Conservation (phyloP, 148 eudicot genomes). For the Cornus kousa region DNA sequence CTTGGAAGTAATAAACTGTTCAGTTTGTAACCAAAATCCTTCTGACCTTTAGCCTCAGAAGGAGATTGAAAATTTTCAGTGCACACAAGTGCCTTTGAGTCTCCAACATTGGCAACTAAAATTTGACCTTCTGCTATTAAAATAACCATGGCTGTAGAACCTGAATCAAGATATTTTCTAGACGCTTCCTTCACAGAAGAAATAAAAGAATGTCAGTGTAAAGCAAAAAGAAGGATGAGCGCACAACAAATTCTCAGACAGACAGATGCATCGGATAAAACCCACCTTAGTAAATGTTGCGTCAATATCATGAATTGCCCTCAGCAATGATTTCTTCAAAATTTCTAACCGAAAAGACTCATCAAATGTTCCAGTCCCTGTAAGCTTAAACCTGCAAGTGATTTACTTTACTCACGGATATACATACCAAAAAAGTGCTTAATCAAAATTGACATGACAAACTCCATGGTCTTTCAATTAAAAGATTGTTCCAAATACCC, state of each 20-base stretch:
- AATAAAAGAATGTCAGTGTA: slow-evolving; percentile 24
- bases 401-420: slow-evolving; percentile 1
- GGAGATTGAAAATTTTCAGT: slow-evolving; percentile 76
- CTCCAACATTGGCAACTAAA: slow-evolving; percentile 92
- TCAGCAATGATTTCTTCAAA: slow-evolving; percentile 80
- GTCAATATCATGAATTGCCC: slow-evolving; percentile 85
- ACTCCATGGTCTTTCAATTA: slow-evolving; percentile 1
- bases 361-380: slow-evolving; percentile 41
- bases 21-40: slow-evolving; percentile 21
- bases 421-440: slow-evolving; percentile 3
- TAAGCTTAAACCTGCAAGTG: slow-evolving; percentile 51
- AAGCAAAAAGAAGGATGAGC: slow-evolving; percentile 17
- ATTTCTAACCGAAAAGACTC: slow-evolving; percentile 77
- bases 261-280: background rate
- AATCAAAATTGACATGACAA: background rate
- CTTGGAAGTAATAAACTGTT: background rate
- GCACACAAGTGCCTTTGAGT: slow-evolving; percentile 91
- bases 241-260: background rate
- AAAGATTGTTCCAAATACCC: background rate
- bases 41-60: slow-evolving; percentile 75
- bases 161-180: slow-evolving; percentile 65
- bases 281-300: slow-evolving; percentile 69
- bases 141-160: slow-evolving; percentile 84
- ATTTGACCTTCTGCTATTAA: slow-evolving; percentile 70
- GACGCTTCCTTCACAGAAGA: slow-evolving; percentile 76